Evolutionary conservation across 2,329 filamentous ascomycete species (phyloP).

Genomic region (Pyrenophora graminea): DNA sequence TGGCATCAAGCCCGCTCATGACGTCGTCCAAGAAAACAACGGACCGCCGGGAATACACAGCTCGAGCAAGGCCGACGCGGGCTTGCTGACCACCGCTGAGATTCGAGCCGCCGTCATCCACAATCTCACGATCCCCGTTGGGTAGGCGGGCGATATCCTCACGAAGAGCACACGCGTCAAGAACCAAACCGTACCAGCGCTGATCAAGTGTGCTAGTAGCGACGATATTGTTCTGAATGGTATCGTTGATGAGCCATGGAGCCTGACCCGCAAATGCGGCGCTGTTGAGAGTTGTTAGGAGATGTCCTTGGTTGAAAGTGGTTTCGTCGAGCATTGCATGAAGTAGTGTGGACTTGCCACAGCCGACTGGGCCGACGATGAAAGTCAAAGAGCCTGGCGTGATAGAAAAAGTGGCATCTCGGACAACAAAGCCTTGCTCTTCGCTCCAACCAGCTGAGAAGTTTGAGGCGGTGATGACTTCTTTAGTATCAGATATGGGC

Average conservation of each 20-base stretch:
- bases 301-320: not conserved
- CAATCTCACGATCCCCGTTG: constrained; percentile 23
- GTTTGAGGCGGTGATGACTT: not conserved
- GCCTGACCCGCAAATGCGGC: not conserved
- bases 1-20: constrained; percentile 52
- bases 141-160: not conserved
- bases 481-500: not conserved
- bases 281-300: not conserved
- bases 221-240: constrained; percentile 2
- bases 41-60: constrained; percentile 51
- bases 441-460: not conserved
- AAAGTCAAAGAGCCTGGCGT: not conserved
- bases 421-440: not conserved
- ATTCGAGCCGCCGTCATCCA: constrained; percentile 53
- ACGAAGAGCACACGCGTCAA: not conserved
- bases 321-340: not conserved
- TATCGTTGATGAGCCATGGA: constrained; percentile 1
- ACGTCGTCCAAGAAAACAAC: constrained; percentile 55
- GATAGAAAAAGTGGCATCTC: not conserved
- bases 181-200: not conserved
- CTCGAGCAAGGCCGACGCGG: constrained; percentile 53
- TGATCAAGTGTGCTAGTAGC: not conserved
- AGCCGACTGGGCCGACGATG: not conserved
- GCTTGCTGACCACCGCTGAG: constrained; percentile 57
- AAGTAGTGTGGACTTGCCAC: constrained; percentile 1